These are phyloP conservation scores for Eucalyptus lansdowneana DNA, from an alignment of 345 rosid genomes.

Conservation along the genomic window DNA sequence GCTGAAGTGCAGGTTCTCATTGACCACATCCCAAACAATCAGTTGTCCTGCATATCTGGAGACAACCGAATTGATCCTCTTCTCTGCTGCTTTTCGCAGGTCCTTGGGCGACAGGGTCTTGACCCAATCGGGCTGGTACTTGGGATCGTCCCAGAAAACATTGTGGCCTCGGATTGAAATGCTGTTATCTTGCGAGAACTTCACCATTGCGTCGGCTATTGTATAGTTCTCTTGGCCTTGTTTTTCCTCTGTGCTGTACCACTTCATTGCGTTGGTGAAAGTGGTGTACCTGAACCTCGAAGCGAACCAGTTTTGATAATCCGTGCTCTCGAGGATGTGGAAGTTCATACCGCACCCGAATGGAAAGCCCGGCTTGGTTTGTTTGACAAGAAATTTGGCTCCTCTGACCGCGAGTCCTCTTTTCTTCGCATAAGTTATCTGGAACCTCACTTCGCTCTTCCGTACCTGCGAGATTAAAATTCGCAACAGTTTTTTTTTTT, in stretches of 20 bases:
- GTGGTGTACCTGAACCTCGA: constrained; percentile 57
- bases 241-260: constrained; percentile 60
- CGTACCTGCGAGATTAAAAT: constrained; percentile 26
- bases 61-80: constrained; percentile 50
- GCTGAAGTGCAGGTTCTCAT: constrained; percentile 71
- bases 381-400: constrained; percentile 30
- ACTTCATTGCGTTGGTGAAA: constrained; percentile 84
- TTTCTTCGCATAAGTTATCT: constrained; percentile 25
- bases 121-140: constrained; percentile 64
- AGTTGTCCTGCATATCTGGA: constrained; percentile 51
- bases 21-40: constrained; percentile 81
- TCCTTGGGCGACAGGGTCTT: constrained; percentile 18
- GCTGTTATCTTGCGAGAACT: constrained; percentile 20
- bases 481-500: too few relatives aligned
- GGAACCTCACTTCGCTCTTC: constrained; percentile 45
- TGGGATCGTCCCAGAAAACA: constrained; percentile 63
- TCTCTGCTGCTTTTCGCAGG: constrained; percentile 22
- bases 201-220: constrained; percentile 54
- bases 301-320: constrained; percentile 59
- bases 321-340: constrained; percentile 33
- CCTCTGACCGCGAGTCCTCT: constrained; percentile 19
- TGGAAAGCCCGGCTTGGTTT: constrained; percentile 31
- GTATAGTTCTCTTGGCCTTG: constrained; percentile 62
- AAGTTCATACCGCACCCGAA: constrained; percentile 77
- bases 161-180: constrained; percentile 73